Evolutionary conservation across 2,329 filamentous ascomycete genomes (phyloP), one percentile per base, ranked within the genome.

Genomic region (Colletotrichum incanum): DNA sequence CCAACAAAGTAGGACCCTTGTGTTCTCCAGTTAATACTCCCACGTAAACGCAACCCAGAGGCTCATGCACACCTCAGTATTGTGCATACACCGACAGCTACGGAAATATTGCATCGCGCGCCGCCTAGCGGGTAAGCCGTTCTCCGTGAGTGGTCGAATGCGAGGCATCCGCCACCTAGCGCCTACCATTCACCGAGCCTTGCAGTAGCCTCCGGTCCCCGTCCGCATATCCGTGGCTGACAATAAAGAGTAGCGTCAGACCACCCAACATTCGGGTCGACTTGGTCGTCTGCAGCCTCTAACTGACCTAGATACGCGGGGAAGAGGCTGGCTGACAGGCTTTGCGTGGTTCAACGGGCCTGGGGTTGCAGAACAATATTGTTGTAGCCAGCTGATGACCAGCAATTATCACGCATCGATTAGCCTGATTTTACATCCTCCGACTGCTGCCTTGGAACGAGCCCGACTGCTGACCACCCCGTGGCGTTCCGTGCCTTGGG

Each of bases 71-170:
- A 49, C 56, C 41, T 43, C 64, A 62, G 64, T 43, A 59, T 45
- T 31, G 47, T 64, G 52, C 52, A 69, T 64, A 31, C 41, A 9
- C 69, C 37, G 52, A 9, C 59, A 28, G 31, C 31, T 31, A 39
- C n/a, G 69, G 39, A 69, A 59, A 52, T 64, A 65, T 69, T 64
- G 69, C 69, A 60, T 63, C 54, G 49, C 43, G 59, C 69, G 37
- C 34, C 59, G 45, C 52, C 54, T 49, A 49, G 23, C 11, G 61
- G 59, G 37, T 52, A 37, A 31, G 34, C 39, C 16, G 12, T 34
- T 37, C 18, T 39, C 54, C 54, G 14, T 64, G 59, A 72, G 31
- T 72, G 65, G 69, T 39, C 60, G 43, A 23, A 55, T 64, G 52
- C 41, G 50, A 34, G 56, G 65, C 65, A 69, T 65, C 59, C 65